Base-by-base conservation (phyloP, 179 eudicot genomes). In the Silene noctiflora region DNA sequence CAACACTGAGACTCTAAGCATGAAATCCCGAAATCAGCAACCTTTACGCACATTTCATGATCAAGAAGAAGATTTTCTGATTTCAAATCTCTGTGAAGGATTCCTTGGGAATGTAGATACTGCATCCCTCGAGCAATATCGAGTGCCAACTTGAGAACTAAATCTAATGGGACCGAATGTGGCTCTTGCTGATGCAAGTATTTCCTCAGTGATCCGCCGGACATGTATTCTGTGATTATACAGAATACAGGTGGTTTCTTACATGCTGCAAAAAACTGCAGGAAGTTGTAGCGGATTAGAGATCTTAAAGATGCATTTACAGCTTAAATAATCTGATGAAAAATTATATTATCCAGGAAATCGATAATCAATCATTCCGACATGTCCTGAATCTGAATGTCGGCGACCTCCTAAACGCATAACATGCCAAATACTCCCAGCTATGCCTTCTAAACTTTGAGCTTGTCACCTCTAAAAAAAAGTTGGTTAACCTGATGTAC, bases 11-110 rank as follows among this genome's bases (percentile, higher is more conserved):
- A 84, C 82, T 96, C 99, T 80, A 91, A 91, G 78, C 98, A 96
- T 9, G 99, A 96, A 62, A 96, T 96, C 0, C 99, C 99, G n/a
- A 96, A 96, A 89, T 96, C 99, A 58, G 99, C 99, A 44, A 96
- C 99, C 81, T 93, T 96, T 22, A 90, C 97, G 71, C 86, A 77
- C 99, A 91, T 88, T 76, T 93, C 97, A 76, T 91, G 91, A 60
- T 84, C 98, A 0, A 93, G 91, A 74, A 96, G 87, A 58, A 96
- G 86, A 74, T 96, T 95, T 76, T 96, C 99, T 48, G 98, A 93
- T 84, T 96, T 96, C 44, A 96, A 85, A 84, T 96, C 99, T 75
- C 99, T 82, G 83, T 96, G 99, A 71, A 96, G 96, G 51, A 96
- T 85, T 17, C 99, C 99, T 69, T 87, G 89, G 39, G 99, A 87